phyloP scores from a whole-genome alignment of 371 early-diverging fungal species.

The Umbelopsis sp. region DNA sequence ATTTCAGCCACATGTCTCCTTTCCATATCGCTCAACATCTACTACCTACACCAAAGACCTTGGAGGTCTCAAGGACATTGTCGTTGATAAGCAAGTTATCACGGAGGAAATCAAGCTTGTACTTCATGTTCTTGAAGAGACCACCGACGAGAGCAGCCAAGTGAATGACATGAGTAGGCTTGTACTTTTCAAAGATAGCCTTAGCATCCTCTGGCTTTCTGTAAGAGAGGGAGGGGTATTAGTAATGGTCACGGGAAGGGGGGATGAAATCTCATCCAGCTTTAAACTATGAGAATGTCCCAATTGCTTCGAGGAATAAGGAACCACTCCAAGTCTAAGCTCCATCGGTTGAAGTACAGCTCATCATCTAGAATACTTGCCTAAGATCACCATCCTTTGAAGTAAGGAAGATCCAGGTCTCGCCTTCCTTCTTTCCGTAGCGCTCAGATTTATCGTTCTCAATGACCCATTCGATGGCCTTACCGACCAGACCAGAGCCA shows the following conservation, averaged over 20 bases:
- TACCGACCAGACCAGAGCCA: conserved; percentile 83
- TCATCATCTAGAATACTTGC: conserved; percentile 39
- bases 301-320: background rate
- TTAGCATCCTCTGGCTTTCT: conserved; percentile 68
- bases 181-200: conserved; percentile 76
- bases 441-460: conserved; percentile 60
- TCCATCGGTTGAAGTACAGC: background rate
- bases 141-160: conserved; percentile 90
- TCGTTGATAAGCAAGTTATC: conserved; percentile 86
- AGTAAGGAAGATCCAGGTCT: conserved; percentile 77
- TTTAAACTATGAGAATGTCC: background rate
- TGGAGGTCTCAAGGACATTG: conserved; percentile 71
- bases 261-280: background rate
- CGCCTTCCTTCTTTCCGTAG: conserved; percentile 67
- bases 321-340: background rate
- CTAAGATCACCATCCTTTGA: conserved; percentile 85
- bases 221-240: background rate
- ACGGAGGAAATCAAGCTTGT: conserved; percentile 79
- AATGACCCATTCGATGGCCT: conserved; percentile 77
- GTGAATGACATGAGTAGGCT: conserved; percentile 85
- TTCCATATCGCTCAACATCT: background rate
- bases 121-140: conserved; percentile 86
- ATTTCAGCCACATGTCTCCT: background rate
- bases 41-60: conserved; percentile 62
- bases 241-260: background rate